Percentiles rank a stretch among this genome's conserved stretches.
These are phyloP conservation scores for Tubosaeta brunneosetosa DNA, from an alignment of 768 basidiomycete species.

Conservation along the genomic window DNA sequence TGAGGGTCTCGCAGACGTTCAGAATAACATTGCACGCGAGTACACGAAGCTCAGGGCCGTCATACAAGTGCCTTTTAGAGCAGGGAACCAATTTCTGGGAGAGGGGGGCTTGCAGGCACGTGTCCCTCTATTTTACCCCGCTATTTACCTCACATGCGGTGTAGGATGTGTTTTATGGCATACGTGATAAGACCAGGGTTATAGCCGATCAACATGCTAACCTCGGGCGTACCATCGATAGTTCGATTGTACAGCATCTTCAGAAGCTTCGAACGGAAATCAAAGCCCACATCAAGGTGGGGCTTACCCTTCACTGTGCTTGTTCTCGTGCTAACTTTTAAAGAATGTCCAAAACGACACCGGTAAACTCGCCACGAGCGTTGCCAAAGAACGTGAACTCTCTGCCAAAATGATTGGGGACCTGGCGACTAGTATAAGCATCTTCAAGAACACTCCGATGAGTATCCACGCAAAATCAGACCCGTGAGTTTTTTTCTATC, in stretches of 20 bases:
- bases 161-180: slow-evolving; percentile 86
- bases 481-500: slow-evolving; percentile 2
- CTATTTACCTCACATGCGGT: background rate
- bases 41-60: slow-evolving; percentile 90
- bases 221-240: slow-evolving; percentile 92
- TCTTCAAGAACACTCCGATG: slow-evolving; percentile 95
- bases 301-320: background rate
- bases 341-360: slow-evolving; percentile 95
- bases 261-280: slow-evolving; percentile 94
- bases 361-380: slow-evolving; percentile 82
- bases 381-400: slow-evolving; percentile 86
- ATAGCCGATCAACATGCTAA: slow-evolving; percentile 97
- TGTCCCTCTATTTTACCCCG: background rate
- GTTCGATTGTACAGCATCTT: slow-evolving; percentile 95
- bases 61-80: slow-evolving; percentile 94
- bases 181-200: slow-evolving; percentile 88
- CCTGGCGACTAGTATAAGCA: slow-evolving; percentile 79
- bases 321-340: background rate
- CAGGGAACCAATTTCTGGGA: slow-evolving; percentile 97
- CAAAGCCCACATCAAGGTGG: slow-evolving; percentile 94
- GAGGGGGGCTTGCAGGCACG: slow-evolving; percentile 87
- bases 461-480: slow-evolving; percentile 53
- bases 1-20: slow-evolving; percentile 63
- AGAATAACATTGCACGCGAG: slow-evolving; percentile 91
- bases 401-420: slow-evolving; percentile 85